Conservation (phyloP, 225 moss, liverwort and hornwort genomes). For the Physcomitrellopsis africana region DNA sequence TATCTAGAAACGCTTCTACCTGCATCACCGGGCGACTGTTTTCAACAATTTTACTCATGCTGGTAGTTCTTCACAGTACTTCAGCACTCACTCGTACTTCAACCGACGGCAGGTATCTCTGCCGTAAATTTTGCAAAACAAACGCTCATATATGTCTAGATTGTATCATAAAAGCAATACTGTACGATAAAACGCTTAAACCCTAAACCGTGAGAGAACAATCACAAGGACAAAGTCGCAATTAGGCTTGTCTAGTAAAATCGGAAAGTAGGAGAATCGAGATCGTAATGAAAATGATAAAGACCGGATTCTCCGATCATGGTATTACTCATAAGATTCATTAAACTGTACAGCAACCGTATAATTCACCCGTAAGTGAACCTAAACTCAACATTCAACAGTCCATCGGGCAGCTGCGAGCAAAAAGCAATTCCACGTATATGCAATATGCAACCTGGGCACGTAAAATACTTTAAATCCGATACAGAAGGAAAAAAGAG, state of each 20-base stretch:
- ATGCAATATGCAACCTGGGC: not conserved
- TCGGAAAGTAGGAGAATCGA: not conserved
- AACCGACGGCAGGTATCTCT: not conserved
- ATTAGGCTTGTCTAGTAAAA: not conserved
- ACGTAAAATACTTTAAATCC: not conserved
- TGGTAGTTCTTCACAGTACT: not conserved
- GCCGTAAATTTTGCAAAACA: not conserved
- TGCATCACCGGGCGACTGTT: slow-evolving; percentile 27
- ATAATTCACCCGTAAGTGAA: not conserved
- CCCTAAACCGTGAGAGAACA: slow-evolving; percentile 18
- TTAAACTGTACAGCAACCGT: not conserved
- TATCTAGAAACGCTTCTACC: slow-evolving; percentile 81
- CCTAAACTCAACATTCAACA: not conserved
- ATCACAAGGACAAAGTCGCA: not conserved
- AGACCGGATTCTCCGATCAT: slow-evolving; percentile 12
- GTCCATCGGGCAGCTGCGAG: not conserved
- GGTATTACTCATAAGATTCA: not conserved
- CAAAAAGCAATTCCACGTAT: not conserved
- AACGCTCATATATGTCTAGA: not conserved
- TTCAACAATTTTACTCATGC: not conserved
- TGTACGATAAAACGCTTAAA: not conserved
- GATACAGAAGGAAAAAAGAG: not conserved
- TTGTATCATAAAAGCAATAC: not conserved
- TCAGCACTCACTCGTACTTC: not conserved
- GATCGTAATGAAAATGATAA: not conserved